Evolutionary conservation across 768 basidiomycete genomes (phyloP).

Genomic region (Naganishia antarctica): DNA sequence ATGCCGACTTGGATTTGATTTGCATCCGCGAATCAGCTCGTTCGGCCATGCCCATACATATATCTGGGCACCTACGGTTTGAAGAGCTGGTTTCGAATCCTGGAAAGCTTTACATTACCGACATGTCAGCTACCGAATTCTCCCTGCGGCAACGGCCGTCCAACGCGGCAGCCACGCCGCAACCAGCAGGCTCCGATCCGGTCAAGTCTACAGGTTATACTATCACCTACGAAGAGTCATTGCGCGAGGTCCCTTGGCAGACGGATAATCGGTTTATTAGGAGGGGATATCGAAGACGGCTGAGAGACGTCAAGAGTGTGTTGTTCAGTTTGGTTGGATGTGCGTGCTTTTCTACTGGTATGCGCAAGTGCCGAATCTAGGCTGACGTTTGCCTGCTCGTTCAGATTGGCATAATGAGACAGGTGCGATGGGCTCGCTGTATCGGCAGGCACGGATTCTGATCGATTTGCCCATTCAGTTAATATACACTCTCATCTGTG

Average conservation of each 20-base stretch:
- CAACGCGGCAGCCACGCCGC: neutral
- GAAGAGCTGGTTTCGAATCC: too few species aligned
- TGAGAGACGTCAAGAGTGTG: slow-evolving; percentile 17
- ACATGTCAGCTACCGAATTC: slow-evolving; percentile 23
- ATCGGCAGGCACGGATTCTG: neutral
- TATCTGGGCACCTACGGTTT: too few species aligned
- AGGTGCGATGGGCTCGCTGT: slow-evolving; percentile 30
- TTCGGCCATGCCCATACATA: too few species aligned
- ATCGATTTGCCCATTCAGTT: slow-evolving; percentile 53
- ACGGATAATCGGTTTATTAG: slow-evolving; percentile 44
- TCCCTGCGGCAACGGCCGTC: slow-evolving; percentile 8
- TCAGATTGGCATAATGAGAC: slow-evolving; percentile 48
- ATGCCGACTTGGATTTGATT: too few species aligned
- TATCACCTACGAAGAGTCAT: slow-evolving; percentile 39
- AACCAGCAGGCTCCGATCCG: neutral
- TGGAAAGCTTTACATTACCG: too few species aligned
- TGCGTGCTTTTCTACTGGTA: neutral
- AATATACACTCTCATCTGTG: slow-evolving; percentile 81
- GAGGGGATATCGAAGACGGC: slow-evolving; percentile 40
- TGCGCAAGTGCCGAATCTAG: too few species aligned
- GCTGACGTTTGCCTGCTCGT: neutral
- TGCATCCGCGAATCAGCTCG: too few species aligned
- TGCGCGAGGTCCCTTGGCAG: slow-evolving; percentile 40
- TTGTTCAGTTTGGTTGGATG: slow-evolving; percentile 23
- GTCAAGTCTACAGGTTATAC: slow-evolving; percentile 9